Conservation (phyloP, 108 stramenopile species). For the Conticribra guillardii region DNA sequence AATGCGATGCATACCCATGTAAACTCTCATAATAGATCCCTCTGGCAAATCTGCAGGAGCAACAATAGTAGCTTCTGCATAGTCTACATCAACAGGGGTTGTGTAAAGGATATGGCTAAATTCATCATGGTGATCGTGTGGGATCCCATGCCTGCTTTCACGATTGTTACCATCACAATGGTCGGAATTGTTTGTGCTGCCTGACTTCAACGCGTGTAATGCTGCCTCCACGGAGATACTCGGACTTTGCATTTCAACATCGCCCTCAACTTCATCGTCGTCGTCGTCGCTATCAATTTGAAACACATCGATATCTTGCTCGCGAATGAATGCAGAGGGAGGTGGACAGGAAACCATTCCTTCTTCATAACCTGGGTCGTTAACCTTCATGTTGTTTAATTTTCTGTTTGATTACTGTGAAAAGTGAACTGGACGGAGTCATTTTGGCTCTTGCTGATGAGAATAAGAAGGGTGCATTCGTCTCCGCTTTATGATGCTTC, state of each 20-base stretch:
- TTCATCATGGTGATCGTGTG: background rate
- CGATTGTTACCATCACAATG: background rate
- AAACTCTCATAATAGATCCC: slow-evolving; percentile 14
- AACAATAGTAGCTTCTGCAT: slow-evolving; percentile 24
- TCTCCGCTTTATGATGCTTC: too few relatives aligned
- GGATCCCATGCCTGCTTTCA: background rate
- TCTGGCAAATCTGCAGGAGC: slow-evolving; percentile 20
- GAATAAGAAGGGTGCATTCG: too few relatives aligned
- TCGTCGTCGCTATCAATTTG: slow-evolving; percentile 9
- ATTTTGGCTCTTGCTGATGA: too few relatives aligned
- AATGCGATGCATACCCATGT: slow-evolving; percentile 24
- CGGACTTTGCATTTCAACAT: too few relatives aligned
- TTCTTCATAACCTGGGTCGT: too few relatives aligned
- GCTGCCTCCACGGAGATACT: too few relatives aligned
- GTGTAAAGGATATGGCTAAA: slow-evolving; percentile 5
- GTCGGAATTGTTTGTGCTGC: background rate
- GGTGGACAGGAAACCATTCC: slow-evolving; percentile 1
- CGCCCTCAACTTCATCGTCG: background rate
- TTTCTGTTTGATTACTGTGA: too few relatives aligned
- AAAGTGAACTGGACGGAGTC: too few relatives aligned
- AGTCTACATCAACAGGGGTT: slow-evolving; percentile 27
- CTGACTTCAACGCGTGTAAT: too few relatives aligned
- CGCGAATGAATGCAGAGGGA: slow-evolving; percentile 16
- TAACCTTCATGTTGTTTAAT: too few relatives aligned
- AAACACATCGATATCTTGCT: slow-evolving; percentile 6